Base-by-base conservation (phyloP, 2,329 filamentous ascomycete genomes). In the Penicillium sp. region DNA sequence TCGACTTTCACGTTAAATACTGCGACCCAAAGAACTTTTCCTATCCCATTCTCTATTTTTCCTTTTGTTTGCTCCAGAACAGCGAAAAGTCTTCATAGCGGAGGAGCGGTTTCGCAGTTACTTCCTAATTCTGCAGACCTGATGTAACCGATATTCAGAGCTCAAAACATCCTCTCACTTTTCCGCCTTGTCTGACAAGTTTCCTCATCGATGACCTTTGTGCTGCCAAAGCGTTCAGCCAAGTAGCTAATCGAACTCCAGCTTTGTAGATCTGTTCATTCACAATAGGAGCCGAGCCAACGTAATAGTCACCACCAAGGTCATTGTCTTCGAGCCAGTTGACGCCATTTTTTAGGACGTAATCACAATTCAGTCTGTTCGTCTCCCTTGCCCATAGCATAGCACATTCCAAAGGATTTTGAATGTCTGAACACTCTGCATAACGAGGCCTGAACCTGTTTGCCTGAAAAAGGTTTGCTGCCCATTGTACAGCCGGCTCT, bases 221-320 rank as follows among this genome's bases (percentile, higher is more conserved):
- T 32, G 41, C 20, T 33, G 41, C 41, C 27, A 44, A 44, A 33
- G 45, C 45, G 39, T 58, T 54, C 13, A 56, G 15, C 56, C 56
- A 56, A 3, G 18, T 40, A 10, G 56, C 56, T 18, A 59, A 42
- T 32, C 56, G 49, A 27, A 58, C 23, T 2, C 52, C 57, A 21
- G 49, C 57, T 43, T 50, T 55, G 18, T 41, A 30, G 29, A 60
- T 54, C 36, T 56, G 52, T 42, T 36, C 42, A 24, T 58, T 49
- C 13, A 60, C 47, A 47, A 58, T 56, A 26, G 57, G 57, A 3
- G 40, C 55, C 13, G 55, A 55, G 3, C 43, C 54, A 29, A 55
- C 40, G 32, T 58, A 60, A 43, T 60, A 59, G 15, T 54, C 30
- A 2, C 43, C 44, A 20, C 47, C 51, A 4, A 60, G 40, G 45